These are phyloP conservation scores for Samsoniella hepiali DNA, from an alignment of 2,329 filamentous ascomycete species.

Conservation along the genomic window DNA sequence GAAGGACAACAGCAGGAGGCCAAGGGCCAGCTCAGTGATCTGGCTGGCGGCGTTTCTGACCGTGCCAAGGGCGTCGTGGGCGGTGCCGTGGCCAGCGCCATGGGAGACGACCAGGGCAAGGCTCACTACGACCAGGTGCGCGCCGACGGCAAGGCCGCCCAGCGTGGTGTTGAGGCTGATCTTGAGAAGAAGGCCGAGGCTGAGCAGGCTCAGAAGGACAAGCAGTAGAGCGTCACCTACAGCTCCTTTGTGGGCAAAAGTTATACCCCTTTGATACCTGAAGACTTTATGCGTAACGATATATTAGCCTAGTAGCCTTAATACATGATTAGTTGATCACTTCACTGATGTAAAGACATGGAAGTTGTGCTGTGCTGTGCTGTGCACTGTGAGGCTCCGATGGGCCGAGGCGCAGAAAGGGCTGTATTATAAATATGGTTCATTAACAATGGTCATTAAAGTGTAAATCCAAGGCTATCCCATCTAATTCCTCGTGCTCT, in stretches of 20 bases:
- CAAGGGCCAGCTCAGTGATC: constrained; percentile 74
- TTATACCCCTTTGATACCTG: constrained; percentile 13
- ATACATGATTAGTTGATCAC: constrained; percentile 9
- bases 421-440: not conserved
- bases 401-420: not conserved
- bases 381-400: not conserved
- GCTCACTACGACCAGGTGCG: constrained; percentile 65
- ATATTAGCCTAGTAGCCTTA: constrained; percentile 8
- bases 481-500: not conserved
- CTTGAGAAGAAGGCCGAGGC: constrained; percentile 68
- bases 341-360: not conserved
- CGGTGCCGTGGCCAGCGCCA: constrained; percentile 65
- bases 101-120: constrained; percentile 66
- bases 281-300: constrained; percentile 16
- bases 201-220: constrained; percentile 22
- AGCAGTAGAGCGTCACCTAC: not conserved
- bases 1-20: constrained; percentile 80
- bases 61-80: constrained; percentile 71
- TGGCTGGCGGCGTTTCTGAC: constrained; percentile 61
- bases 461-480: not conserved
- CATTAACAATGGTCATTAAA: not conserved
- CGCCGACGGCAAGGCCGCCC: constrained; percentile 77
- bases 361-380: not conserved
- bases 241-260: not conserved
- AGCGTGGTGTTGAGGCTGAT: constrained; percentile 79